phyloP scores from a whole-genome alignment of 768 basidiomycete genomes.

The Vararia minispora region DNA sequence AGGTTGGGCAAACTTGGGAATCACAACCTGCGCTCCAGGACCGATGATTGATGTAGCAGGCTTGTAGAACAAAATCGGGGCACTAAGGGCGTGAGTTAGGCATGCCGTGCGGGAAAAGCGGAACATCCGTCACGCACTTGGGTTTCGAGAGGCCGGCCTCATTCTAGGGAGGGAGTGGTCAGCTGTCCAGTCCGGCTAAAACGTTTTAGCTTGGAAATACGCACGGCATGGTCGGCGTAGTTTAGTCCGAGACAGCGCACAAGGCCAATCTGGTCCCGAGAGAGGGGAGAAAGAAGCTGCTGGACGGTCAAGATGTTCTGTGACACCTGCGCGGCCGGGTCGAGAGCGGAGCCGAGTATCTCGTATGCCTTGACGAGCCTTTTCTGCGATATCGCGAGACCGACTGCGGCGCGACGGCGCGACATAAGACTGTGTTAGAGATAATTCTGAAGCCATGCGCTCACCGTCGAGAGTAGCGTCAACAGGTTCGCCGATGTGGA shows the following conservation, averaged over 20 bases:
- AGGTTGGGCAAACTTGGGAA: constrained; percentile 63
- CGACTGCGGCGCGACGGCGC: constrained; percentile 34
- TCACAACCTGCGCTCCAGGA: constrained; percentile 49
- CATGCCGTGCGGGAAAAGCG: not conserved
- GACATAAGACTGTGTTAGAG: too few species aligned
- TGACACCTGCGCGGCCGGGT: constrained; percentile 54
- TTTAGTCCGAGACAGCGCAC: constrained; percentile 75
- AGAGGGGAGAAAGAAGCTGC: constrained; percentile 57
- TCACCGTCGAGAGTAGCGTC: constrained; percentile 55
- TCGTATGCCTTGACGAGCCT: constrained; percentile 56
- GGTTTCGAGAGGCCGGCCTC: constrained; percentile 59
- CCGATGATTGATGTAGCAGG: constrained; percentile 61
- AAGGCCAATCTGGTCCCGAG: constrained; percentile 52
- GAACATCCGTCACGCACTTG: constrained; percentile 42
- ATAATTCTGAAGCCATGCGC: constrained; percentile 8
- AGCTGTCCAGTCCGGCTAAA: not conserved
- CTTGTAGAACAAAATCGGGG: constrained; percentile 74
- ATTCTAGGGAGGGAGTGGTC: constrained; percentile 31
- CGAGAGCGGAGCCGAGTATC: constrained; percentile 59
- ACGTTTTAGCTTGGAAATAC: constrained; percentile 17
- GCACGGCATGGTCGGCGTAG: constrained; percentile 76
- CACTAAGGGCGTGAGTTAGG: constrained; percentile 20
- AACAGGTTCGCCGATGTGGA: constrained; percentile 73
- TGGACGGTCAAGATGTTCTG: constrained; percentile 57
- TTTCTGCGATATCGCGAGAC: constrained; percentile 38